phyloP scores from a whole-genome alignment of 352 stramenopile genomes.

The Elongisporangium prolatum region DNA sequence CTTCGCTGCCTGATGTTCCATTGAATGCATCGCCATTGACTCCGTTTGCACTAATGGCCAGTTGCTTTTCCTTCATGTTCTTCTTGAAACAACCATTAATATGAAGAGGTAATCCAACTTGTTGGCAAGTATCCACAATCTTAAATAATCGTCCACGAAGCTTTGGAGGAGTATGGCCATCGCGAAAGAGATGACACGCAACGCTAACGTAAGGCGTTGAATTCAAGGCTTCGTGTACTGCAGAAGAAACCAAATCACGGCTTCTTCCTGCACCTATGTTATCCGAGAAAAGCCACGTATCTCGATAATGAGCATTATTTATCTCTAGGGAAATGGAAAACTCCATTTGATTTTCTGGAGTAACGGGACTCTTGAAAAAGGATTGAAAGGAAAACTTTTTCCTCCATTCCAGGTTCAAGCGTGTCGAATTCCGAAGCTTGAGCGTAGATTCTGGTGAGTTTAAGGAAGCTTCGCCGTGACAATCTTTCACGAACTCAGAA shows the following conservation, averaged over 20 bases:
- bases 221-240: slow-evolving; percentile 55
- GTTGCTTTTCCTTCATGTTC: slow-evolving; percentile 34
- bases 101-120: slow-evolving; percentile 55
- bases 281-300: slow-evolving; percentile 64
- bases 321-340: slow-evolving; percentile 59
- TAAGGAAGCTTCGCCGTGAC: slow-evolving; percentile 42
- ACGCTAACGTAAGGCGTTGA: slow-evolving; percentile 66
- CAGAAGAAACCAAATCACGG: slow-evolving; percentile 52
- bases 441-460: slow-evolving; percentile 34
- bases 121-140: slow-evolving; percentile 40
- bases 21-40: slow-evolving; percentile 8
- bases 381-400: slow-evolving; percentile 74
- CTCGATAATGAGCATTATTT: slow-evolving; percentile 40
- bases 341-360: slow-evolving; percentile 60
- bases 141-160: slow-evolving; percentile 64
- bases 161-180: slow-evolving; percentile 27
- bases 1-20: slow-evolving; percentile 36
- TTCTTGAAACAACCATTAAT: slow-evolving; percentile 81
- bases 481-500: slow-evolving; percentile 56
- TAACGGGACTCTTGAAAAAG: slow-evolving; percentile 64
- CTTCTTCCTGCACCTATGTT: slow-evolving; percentile 65
- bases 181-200: slow-evolving; percentile 51
- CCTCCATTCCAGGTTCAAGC: slow-evolving; percentile 64
- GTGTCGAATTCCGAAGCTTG: slow-evolving; percentile 36
- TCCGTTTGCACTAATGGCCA: slow-evolving; percentile 17